A percentile compares a stretch with the other conserved stretches of the same genome.
These are phyloP conservation scores for Pseudotsuga menziesii DNA, from an alignment of 75 land plant genomes.

Conservation along the genomic window DNA sequence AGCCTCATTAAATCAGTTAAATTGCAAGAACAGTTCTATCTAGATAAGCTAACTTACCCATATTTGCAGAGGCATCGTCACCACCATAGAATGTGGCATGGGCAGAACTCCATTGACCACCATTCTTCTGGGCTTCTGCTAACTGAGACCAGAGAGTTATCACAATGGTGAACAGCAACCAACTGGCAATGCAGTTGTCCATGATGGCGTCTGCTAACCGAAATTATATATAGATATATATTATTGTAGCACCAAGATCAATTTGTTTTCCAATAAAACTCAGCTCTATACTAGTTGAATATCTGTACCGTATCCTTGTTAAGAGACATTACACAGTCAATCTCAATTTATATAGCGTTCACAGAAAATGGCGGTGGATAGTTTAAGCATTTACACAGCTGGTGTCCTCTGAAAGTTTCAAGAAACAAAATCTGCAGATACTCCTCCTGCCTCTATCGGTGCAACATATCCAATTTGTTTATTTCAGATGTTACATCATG, in stretches of 20 bases:
- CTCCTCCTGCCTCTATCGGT: too few species aligned
- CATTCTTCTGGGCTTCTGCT: background rate
- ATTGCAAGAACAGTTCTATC: too few species aligned
- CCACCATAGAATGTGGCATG: conserved; percentile 14
- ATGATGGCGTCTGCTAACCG: background rate
- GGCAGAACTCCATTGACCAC: conserved; percentile 3
- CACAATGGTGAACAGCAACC: background rate
- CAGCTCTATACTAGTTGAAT: background rate
- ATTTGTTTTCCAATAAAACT: background rate
- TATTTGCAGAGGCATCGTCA: conserved; percentile 7
- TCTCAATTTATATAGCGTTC: background rate
- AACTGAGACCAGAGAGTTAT: background rate
- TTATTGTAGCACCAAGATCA: background rate
- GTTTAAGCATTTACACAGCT: background rate
- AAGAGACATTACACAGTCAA: background rate
- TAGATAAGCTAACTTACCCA: background rate
- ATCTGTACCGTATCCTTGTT: too few species aligned
- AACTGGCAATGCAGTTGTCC: background rate
- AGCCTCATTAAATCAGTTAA: too few species aligned
- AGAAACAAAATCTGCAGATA: background rate
- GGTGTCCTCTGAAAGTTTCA: background rate
- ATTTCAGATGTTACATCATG: background rate
- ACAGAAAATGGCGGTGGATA: background rate
- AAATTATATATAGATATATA: background rate
- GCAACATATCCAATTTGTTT: too few species aligned